Base-by-base conservation (phyloP, 2,329 filamentous ascomycete genomes). In the Xylaria sp. region DNA sequence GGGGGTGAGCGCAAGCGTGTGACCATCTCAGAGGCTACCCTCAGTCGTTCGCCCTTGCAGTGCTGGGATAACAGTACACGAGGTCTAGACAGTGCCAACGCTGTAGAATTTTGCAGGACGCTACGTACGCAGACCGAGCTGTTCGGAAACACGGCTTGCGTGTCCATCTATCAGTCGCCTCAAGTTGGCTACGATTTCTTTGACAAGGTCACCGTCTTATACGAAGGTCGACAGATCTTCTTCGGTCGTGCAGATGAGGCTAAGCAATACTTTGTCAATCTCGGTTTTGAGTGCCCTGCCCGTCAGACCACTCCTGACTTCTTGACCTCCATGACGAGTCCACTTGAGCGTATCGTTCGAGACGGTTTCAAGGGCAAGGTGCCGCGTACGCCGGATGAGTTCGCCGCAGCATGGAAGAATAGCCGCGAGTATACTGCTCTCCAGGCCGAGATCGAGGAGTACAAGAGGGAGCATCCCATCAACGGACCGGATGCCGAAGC, bases 21-120 rank as follows among this genome's bases (percentile, higher is more conserved):
- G 25, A 87, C 84, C 65, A 87, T 88, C 64, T 81, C 85, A 43
- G 85, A 88, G 73, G 85, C 85, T 9, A 79, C 83, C 11, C 77
- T 87, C n/a, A 85, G 84, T 13, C 81, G 81, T 33, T 83, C 85
- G 2, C 84, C 85, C 9, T 76, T 87, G n/a, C 85, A 87, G 71
- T 87, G 85, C 78, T 87, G 85, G 85, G 85, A 92, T 71, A 92
- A 92, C 79, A 88, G 85, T 40, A 92, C 90, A 25, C 83, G 90
- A 77, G 89, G 89, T 76, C 80, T 92, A 31, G 90, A 92, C 76
- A 89, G 85, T 31, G 89, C 89, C 76, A 92, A 91, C 74, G 89
- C 90, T 54, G 83, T 92, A 62, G 89, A 91, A 74, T 92, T 92
- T 73, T 88, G 85, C 76, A 89, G 86, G 77, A 91, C 88, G 1